These are phyloP conservation scores for Phytophthora europaea DNA, from an alignment of 352 stramenopile species.

Conservation along the genomic window DNA sequence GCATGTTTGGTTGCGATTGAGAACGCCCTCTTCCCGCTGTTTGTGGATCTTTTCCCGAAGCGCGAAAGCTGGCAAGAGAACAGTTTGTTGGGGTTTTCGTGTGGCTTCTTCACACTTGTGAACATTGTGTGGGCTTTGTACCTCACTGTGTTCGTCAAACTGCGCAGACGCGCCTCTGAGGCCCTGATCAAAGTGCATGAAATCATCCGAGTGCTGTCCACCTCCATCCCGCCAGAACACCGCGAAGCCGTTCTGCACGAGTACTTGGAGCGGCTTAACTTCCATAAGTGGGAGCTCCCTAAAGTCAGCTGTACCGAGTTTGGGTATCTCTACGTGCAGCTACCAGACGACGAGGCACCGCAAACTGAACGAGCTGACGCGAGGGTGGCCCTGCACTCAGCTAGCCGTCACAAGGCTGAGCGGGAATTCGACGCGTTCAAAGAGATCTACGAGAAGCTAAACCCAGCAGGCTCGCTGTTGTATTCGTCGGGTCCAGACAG, in stretches of 20 bases:
- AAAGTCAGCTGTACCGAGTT: slow-evolving; percentile 34
- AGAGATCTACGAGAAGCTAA: slow-evolving; percentile 32
- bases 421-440: slow-evolving; percentile 35
- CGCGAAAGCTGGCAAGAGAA: slow-evolving; percentile 40
- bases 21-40: slow-evolving; percentile 59
- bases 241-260: slow-evolving; percentile 39
- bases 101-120: slow-evolving; percentile 50
- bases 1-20: slow-evolving; percentile 61
- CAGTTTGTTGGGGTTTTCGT: slow-evolving; percentile 45
- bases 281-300: slow-evolving; percentile 31
- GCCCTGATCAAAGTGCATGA: slow-evolving; percentile 51
- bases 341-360: slow-evolving; percentile 37
- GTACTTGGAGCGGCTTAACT: slow-evolving; percentile 28
- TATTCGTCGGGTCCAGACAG: slow-evolving; percentile 5
- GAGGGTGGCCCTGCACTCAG: slow-evolving; percentile 15
- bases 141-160: slow-evolving; percentile 41
- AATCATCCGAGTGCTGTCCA: slow-evolving; percentile 46
- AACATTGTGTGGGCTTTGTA: slow-evolving; percentile 50
- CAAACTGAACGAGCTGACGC: slow-evolving; percentile 18
- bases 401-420: slow-evolving; percentile 27
- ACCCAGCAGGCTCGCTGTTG: slow-evolving; percentile 21
- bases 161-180: slow-evolving; percentile 26
- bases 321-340: slow-evolving; percentile 45
- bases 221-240: slow-evolving; percentile 35
- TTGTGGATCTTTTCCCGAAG: slow-evolving; percentile 31